Percentiles rank a stretch among this genome's conserved stretches.
These are phyloP conservation scores for Dovyalis caffra DNA, from an alignment of 345 rosid species.

Conservation along the genomic window DNA sequence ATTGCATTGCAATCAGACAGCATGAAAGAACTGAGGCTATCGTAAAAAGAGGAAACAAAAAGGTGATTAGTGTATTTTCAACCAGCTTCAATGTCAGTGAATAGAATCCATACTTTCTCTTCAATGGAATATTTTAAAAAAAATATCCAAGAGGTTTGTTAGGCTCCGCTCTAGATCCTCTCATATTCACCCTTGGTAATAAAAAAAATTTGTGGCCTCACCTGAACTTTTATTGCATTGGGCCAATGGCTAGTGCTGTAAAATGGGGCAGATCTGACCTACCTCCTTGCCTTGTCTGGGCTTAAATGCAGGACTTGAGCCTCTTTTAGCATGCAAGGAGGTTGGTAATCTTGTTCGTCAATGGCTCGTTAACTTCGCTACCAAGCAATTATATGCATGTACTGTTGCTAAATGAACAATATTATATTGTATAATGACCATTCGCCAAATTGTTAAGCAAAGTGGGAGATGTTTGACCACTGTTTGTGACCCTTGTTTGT, in stretches of 20 bases:
- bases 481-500: background rate
- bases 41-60: background rate
- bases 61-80: background rate
- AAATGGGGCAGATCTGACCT: background rate
- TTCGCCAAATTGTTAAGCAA: background rate
- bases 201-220: background rate
- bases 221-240: background rate
- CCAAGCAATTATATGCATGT: background rate
- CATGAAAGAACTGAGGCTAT: background rate
- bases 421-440: background rate
- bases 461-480: background rate
- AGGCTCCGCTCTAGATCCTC: background rate
- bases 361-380: background rate
- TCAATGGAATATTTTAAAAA: background rate
- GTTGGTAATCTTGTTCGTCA: background rate
- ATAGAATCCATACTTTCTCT: background rate
- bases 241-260: background rate
- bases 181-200: background rate
- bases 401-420: background rate
- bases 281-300: background rate
- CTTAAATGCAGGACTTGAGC: background rate
- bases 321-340: background rate
- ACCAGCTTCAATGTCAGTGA: background rate
- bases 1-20: background rate
- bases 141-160: background rate